Percentiles rank a stretch among this genome's conserved stretches.
phyloP scores from a whole-genome alignment of 202 grass and related monocot species.

The Cymbopogon flexuosus region DNA sequence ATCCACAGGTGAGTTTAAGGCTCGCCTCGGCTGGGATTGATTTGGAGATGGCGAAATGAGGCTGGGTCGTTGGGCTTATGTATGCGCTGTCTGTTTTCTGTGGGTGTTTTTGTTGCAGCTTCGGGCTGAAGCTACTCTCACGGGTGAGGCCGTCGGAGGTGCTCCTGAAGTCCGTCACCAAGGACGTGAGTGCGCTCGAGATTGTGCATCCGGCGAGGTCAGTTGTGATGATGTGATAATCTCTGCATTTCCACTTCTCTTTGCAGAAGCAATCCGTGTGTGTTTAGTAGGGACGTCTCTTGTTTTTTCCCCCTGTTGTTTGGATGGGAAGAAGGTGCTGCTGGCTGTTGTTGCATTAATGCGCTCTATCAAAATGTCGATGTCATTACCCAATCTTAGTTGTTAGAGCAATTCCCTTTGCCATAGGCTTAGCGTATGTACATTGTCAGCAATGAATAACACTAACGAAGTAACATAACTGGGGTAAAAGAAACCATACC shows the following conservation, averaged over 20 bases:
- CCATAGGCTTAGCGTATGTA: not conserved
- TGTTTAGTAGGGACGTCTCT: not conserved
- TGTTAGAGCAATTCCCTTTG: not conserved
- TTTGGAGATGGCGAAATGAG: slow-evolving; percentile 24
- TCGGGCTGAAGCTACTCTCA: slow-evolving; percentile 78
- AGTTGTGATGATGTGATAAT: not conserved
- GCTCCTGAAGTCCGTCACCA: slow-evolving; percentile 79
- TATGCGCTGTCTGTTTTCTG: slow-evolving; percentile 5
- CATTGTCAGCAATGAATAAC: not conserved
- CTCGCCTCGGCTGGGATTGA: not conserved
- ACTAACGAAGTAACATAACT: not conserved
- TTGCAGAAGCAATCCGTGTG: not conserved
- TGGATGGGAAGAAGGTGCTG: not conserved
- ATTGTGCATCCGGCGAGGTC: slow-evolving; percentile 76
- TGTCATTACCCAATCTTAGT: not conserved
- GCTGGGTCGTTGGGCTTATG: slow-evolving; percentile 5
- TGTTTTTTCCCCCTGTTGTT: not conserved
- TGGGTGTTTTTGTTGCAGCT: slow-evolving; percentile 34
- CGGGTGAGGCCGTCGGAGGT: slow-evolving; percentile 78
- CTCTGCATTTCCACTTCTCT: slow-evolving; percentile 1
- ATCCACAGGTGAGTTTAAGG: slow-evolving; percentile 58
- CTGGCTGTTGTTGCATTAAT: not conserved
- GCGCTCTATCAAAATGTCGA: not conserved
- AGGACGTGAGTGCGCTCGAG: slow-evolving; percentile 66
- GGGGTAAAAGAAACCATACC: not conserved